Evolutionary conservation across 2,329 filamentous ascomycete species (phyloP).

Genomic region (Bipolaris victoriae): DNA sequence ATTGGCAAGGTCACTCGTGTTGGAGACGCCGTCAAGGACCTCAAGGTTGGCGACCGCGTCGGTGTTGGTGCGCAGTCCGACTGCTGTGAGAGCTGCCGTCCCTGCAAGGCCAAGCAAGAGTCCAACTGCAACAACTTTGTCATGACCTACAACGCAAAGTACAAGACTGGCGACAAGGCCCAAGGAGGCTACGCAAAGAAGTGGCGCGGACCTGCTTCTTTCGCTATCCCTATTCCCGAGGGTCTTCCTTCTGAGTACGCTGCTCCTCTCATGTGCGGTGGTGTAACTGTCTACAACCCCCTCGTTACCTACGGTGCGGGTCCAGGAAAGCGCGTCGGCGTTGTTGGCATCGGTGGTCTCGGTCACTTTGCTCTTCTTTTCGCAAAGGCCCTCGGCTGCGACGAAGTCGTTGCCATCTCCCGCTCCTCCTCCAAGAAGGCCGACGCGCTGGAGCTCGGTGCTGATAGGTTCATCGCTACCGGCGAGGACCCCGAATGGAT

Average conservation of each 20-base stretch:
- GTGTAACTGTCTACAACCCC: constrained; percentile 79
- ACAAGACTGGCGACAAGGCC: constrained; percentile 64
- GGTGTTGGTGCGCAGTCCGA: constrained; percentile 58
- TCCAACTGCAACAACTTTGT: constrained; percentile 54
- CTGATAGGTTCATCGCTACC: constrained; percentile 66
- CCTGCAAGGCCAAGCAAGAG: constrained; percentile 54
- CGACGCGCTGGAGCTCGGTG: constrained; percentile 65
- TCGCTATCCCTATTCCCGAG: constrained; percentile 76
- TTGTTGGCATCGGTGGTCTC: constrained; percentile 75
- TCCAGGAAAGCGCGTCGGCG: constrained; percentile 77
- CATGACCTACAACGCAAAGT: constrained; percentile 56
- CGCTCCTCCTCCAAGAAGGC: constrained; percentile 66
- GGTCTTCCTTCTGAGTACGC: constrained; percentile 64
- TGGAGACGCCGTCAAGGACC: constrained; percentile 52
- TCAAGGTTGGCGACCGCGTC: constrained; percentile 67
- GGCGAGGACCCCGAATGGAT: constrained; percentile 65
- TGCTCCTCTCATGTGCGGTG: constrained; percentile 83
- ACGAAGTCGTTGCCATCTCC: constrained; percentile 69
- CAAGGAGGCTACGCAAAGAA: constrained; percentile 70
- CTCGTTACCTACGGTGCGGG: constrained; percentile 76
- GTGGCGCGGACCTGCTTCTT: constrained; percentile 76
- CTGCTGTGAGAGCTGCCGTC: constrained; percentile 56
- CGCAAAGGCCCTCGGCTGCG: constrained; percentile 71
- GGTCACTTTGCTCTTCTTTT: constrained; percentile 76
- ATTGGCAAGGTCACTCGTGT: constrained; percentile 48